Base-by-base conservation (phyloP, 2,329 filamentous ascomycete genomes). In the Ilyonectria sp. region DNA sequence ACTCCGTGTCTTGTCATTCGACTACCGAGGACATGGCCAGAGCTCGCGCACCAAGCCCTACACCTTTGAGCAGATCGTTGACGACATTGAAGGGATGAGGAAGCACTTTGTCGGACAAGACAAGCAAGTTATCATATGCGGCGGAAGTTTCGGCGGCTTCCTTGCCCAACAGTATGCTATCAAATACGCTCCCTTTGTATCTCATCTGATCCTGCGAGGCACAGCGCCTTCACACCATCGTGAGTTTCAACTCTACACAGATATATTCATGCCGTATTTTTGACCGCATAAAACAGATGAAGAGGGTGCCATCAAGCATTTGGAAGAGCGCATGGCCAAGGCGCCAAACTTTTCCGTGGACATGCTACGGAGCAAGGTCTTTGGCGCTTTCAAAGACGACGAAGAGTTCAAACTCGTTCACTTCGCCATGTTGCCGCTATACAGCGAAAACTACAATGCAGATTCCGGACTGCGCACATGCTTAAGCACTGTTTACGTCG, bases 361-460 rank as follows among this genome's bases (percentile, higher is more conserved):
- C 10, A 71, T 71, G 66, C 53, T 71, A 1, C 46, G 59, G 2
- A 58, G 67, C n/a, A 71, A 70, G 19, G 70, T 71, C 4, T 71
- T 71, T 57, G 70, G 70, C 2, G 63, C 65, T 2, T 71, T 65
- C 37, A 46, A 64, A 9, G 52, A 60, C 29, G 68, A 71, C 13
- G 35, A 60, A 11, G 70, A 71, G 19, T 71, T 71, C 9, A 29
- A 43, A 29, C 43, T 71, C 15, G 68, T 71, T 2, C 70, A 71
- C 17, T 71, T 71, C 21, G 68, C 70, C 55, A 71, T 71, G 70
- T 50, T 71, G 52, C 70, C 70, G 7, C 63, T 71, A 4, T 71
- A 71, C 8, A 53, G 70, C 4, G 68, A 71, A 13, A 60, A 65
- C 9, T 71, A 65, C 29, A 40, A 71, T 37, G 63, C 70, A 10